phyloP scores from a whole-genome alignment of 164 flowering plant species.

The Vitis cinerea region DNA sequence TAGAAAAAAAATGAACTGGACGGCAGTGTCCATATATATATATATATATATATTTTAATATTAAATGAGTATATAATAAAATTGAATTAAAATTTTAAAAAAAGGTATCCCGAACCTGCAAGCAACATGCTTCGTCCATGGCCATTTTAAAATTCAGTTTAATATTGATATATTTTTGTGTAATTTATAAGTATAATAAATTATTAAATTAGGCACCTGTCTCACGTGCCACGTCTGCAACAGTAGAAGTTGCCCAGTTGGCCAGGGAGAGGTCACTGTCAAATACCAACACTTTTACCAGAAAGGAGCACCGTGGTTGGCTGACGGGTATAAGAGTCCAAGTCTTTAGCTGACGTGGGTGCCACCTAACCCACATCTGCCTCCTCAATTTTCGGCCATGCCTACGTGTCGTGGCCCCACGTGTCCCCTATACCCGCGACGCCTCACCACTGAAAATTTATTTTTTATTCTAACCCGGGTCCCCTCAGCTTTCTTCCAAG shows the following conservation, averaged over 20 bases:
- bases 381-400: conserved; percentile 10
- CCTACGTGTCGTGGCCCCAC: conserved; percentile 35
- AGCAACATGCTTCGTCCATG: no score
- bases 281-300: conserved; percentile 29
- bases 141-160: no score
- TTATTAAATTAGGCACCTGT: conserved; percentile 14
- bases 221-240: conserved; percentile 20
- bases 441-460: neutral
- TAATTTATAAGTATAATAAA: neutral
- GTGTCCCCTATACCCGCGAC: conserved; percentile 17
- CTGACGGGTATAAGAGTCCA: conserved; percentile 19
- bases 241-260: conserved; percentile 20
- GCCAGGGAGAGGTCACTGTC: conserved; percentile 50
- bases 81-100: no score
- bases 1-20: no score
- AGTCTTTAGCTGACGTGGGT: conserved; percentile 34
- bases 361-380: conserved; percentile 35
- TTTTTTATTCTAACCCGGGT: neutral
- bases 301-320: conserved; percentile 26
- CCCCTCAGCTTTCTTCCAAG: conserved; percentile 13
- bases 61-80: no score
- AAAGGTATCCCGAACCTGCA: no score
- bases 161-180: no score
- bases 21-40: no score
- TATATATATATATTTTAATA: no score